phyloP scores from a whole-genome alignment of 768 basidiomycete genomes.

The Boletus sensibilis region DNA sequence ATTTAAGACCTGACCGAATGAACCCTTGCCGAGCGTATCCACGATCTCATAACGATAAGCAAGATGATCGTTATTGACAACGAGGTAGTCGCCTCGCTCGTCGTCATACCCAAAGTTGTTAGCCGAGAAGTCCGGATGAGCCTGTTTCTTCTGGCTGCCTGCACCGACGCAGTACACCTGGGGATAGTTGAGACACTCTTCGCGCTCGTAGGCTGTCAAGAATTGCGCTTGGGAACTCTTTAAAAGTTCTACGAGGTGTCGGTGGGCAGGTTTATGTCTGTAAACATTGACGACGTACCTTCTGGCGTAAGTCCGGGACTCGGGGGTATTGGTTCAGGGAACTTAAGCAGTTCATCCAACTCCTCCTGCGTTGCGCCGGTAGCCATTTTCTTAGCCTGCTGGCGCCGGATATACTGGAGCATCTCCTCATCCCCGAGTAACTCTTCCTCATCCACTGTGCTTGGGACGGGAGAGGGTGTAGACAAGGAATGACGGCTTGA shows the following conservation, averaged over 20 bases:
- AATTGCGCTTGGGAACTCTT: conserved; percentile 64
- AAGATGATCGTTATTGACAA: conserved; percentile 88
- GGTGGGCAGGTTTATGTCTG: conserved; percentile 7
- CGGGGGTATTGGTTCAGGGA: conserved; percentile 87
- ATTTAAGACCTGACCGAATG: conserved; percentile 94
- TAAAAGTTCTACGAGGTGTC: conserved; percentile 50
- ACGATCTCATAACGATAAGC: conserved; percentile 96
- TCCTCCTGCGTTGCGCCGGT: conserved; percentile 83
- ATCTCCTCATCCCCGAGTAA: conserved; percentile 94
- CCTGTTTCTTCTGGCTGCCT: conserved; percentile 79
- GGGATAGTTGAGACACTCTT: conserved; percentile 87
- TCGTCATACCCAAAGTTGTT: conserved; percentile 98
- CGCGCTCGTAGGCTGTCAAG: conserved; percentile 85
- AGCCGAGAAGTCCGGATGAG: conserved; percentile 63
- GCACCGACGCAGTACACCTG: conserved; percentile 81
- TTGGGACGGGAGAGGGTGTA: conserved; percentile 81
- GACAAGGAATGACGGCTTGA: conserved; percentile 74
- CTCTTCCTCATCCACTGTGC: conserved; percentile 82
- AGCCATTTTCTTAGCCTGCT: conserved; percentile 85
- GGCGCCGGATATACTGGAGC: conserved; percentile 88
- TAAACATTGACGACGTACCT: conserved; percentile 47
- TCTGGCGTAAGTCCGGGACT: conserved; percentile 61
- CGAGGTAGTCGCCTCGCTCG: conserved; percentile 94
- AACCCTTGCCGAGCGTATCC: conserved; percentile 93
- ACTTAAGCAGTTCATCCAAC: conserved; percentile 82